These are phyloP conservation scores for Lupinus albus DNA, from an alignment of 306 rosid genomes.

Conservation along the genomic window DNA sequence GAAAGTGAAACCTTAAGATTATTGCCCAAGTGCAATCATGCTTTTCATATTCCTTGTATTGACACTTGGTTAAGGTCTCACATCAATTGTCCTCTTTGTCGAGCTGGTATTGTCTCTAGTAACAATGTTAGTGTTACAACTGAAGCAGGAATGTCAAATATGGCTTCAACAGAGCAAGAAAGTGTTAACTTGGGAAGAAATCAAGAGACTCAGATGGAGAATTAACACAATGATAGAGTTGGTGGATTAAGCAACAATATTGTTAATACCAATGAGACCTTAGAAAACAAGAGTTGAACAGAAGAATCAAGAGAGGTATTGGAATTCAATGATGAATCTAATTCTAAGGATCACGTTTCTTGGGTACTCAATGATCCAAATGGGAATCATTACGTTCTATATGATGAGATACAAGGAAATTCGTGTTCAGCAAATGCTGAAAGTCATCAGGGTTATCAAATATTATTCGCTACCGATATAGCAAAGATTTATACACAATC, in stretches of 20 bases:
- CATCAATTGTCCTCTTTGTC: conserved; percentile 74
- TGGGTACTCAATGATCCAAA: neutral
- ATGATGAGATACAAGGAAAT: conserved; percentile 11
- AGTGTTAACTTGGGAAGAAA: conserved; percentile 22
- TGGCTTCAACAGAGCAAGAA: conserved; percentile 41
- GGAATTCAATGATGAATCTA: conserved; percentile 34
- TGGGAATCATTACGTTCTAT: neutral
- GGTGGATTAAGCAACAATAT: conserved; percentile 29
- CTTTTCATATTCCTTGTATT: conserved; percentile 67
- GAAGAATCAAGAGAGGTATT: conserved; percentile 46
- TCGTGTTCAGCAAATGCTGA: conserved; percentile 31
- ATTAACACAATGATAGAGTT: conserved; percentile 29
- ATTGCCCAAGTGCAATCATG: conserved; percentile 76
- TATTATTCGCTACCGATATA: too few relatives aligned
- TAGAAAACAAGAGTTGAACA: conserved; percentile 38
- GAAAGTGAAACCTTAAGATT: conserved; percentile 61
- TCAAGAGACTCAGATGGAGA: conserved; percentile 49
- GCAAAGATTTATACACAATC: too few relatives aligned
- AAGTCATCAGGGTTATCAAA: too few relatives aligned
- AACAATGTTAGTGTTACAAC: conserved; percentile 1
- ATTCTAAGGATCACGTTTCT: conserved; percentile 33
- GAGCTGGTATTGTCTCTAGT: conserved; percentile 49
- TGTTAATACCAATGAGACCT: neutral
- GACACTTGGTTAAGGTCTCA: conserved; percentile 78
- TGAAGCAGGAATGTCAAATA: conserved; percentile 22